Evolutionary conservation across 2,329 filamentous ascomycete genomes (phyloP), one percentile per base, ranked within the genome.

Genomic region (Fonsecaea monophora): DNA sequence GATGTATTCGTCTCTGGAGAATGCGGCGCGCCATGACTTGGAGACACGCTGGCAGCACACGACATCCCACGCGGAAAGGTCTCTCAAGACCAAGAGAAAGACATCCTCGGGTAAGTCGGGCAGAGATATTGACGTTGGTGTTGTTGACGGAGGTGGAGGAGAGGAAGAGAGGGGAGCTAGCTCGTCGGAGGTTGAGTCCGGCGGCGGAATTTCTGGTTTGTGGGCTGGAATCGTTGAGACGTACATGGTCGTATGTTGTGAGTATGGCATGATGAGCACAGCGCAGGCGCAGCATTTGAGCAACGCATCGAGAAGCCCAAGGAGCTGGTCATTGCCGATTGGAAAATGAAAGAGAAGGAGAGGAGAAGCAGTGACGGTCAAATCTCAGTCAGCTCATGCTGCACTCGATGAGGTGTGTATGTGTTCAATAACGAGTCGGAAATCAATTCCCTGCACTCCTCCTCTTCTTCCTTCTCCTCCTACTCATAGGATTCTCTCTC

Each of bases 21-120:
- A 87, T 8, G 83, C 82, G 13, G 75, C 73, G 40, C 80, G 74
- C 80, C 85, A 86, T 9, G 75, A 73, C 45, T 77, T 80, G 18
- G 82, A 87, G 40, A 89, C 83, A 25, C 80, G 80, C 59, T 85
- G 86, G 73, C 82, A 84, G 56, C 80, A 77, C 15, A 88, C 73
- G 60, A 82, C 76, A 68, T 88, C 85, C 18, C 72, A 76, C 2
- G 86, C 80, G 0, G 82, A 75, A 15, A 90, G 78, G 69, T 83
- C 74, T 2, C 73, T 77, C 40, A 85, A 66, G 62, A 89, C 77
- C 57, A 87, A 79, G 66, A 87, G 78, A 71, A 89, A 88, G 55
- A 89, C 74, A 60, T 87, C 85, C 71, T 82, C 81, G n/a, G 87
- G 86, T 45, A 89, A 78, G 59, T 70, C 66, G 30, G 71, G 63